Evolutionary conservation across 441 rosid species (phyloP).

Genomic region (Croton laevigatus): DNA sequence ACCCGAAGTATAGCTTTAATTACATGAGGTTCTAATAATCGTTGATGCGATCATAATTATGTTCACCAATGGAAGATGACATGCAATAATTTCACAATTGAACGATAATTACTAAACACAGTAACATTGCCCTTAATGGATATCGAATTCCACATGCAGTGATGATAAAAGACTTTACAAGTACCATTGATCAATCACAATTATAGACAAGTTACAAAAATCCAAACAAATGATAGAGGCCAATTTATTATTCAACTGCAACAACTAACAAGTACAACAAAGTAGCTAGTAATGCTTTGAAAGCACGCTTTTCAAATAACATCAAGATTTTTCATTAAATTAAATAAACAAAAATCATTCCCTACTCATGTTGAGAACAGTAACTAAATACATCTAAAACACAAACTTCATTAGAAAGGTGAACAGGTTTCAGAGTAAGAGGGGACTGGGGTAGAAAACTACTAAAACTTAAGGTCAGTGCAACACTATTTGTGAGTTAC

Average conservation of each 20-base stretch:
- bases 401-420: conserved; percentile 10
- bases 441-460: conserved; percentile 10
- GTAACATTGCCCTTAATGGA: background rate
- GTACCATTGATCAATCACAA: background rate
- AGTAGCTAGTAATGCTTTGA: background rate
- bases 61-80: background rate
- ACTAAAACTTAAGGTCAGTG: conserved; percentile 26
- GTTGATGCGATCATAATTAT: background rate
- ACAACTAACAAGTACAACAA: background rate
- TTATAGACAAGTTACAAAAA: background rate
- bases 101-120: background rate
- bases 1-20: background rate
- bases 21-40: background rate
- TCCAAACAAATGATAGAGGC: background rate
- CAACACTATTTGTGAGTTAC: conserved; percentile 25
- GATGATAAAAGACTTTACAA: background rate
- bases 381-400: conserved; percentile 32
- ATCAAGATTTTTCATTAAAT: conserved; percentile 8
- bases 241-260: background rate
- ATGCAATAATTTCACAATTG: background rate
- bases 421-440: background rate
- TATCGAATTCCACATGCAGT: background rate
- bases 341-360: conserved; percentile 22
- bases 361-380: conserved; percentile 19
- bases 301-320: conserved; percentile 3